Base-by-base conservation (phyloP, 2,329 filamentous ascomycete species). In the Clonostachys byssicola region DNA sequence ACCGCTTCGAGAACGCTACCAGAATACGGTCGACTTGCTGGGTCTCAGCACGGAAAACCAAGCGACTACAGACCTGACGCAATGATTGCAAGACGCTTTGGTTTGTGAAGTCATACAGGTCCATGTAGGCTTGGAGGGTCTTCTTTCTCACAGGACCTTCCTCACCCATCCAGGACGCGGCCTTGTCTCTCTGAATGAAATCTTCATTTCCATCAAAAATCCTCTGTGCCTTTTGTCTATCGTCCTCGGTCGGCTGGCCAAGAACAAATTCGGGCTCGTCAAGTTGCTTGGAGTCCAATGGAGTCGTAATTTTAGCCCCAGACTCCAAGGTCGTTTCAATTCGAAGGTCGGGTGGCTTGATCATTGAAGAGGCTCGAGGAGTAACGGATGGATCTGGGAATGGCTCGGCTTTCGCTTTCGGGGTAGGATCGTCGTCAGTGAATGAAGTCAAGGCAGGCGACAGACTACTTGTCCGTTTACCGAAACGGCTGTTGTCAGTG, bases 1-100 rank as follows among this genome's bases (percentile, higher is more conserved):
- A 99, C 51, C 92, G 78, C 53, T 83, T 84, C 4, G 94, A 89
- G 58, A 97, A 92, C 17, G 88, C 86, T 58, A 95, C 89, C 52
- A 99, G 71, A 49, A 99, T 92, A 34, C 94, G 87, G 63, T 99
- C 94, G 17, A 99, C 89, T 65, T 99, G 92, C 67, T 99, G 94
- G 4, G 92, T 95, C 68, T 99, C 94, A 39, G 89, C 94, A 55
- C 89, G 88, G 48, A 99, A 75, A 5, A 94, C 77, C 20, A 97
- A 75, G 34, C 89, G 86, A 46, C 81, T 81, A 64, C 94, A 99
- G 23, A 99, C 77, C 50, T 85, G 81, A 23, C 94, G 84, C 52
- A 97, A 75, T 8, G 89, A 83, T 36, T 78, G 75, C 14, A 97
- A 76, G 43, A 97, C 86, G 63, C 89, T 95, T 59, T 88, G 77